Evolutionary conservation across 805 yeast species (phyloP), one percentile per base, ranked within the genome.

Genomic region (Kodamaea neixiangensis): DNA sequence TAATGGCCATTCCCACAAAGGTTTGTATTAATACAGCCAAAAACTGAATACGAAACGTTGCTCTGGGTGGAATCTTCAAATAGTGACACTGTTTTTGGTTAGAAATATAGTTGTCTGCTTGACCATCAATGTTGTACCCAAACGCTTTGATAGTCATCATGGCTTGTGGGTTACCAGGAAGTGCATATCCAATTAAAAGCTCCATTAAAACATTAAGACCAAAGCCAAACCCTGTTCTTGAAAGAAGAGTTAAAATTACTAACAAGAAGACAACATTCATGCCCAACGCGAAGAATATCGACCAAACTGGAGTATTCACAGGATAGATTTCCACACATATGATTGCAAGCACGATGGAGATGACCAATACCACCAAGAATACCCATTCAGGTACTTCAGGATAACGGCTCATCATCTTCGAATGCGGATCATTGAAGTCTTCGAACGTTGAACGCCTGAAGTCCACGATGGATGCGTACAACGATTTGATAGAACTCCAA

Each of bases 71-170:
- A 17, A 85, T 69, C 56, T 83, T 83, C 60, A 83, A 64, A 59
- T 86, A 86, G 53, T 85, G 88, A 1, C 81, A 87, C 63, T 81
- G 62, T 58, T 85, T 85, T 73, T 81, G 78, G 57, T 82, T 86
- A 7, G 75, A 68, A 25, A 80, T 69, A 61, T 75, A 82, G 48
- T 73, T 69, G 43, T 80, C 72, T 1, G 87, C 86, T 58, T 82
- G 86, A 44, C 77, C 77, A 67, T 78, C 79, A 35, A 82, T 74
- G 56, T 79, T 78, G 62, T 75, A 80, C 19, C 87, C 86, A 57
- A 76, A 77, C 7, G 85, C 79, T 64, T 83, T 83, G 69, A 82
- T 75, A 56, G 80, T 74, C 76, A 58, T 64, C 57, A 67, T 56
- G 11, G 73, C 73, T 47, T 60, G 50, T 22, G 67, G 66, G 47